phyloP scores from a whole-genome alignment of 805 yeast genomes.

The Debaryomyces maramus region DNA sequence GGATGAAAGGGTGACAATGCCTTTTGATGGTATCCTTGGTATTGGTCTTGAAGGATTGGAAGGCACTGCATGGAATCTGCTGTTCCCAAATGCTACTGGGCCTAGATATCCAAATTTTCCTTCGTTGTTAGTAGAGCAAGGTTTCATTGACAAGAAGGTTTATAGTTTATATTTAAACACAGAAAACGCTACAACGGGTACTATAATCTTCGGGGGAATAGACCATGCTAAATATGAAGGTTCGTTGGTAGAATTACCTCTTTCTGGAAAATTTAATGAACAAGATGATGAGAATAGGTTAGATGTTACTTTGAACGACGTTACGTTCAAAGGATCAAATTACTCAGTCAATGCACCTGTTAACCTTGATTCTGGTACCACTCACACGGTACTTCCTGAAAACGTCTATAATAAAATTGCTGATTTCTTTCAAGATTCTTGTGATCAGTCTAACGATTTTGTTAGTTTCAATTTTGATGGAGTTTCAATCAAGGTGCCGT shows the following conservation, averaged over 20 bases:
- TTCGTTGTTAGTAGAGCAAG: constrained; percentile 19
- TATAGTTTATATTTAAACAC: constrained; percentile 25
- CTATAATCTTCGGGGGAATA: constrained; percentile 12
- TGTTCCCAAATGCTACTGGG: too few species aligned
- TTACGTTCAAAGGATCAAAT: constrained; percentile 29
- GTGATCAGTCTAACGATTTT: background rate
- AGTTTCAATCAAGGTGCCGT: constrained; percentile 13
- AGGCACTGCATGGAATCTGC: too few species aligned
- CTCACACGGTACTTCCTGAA: constrained; percentile 40
- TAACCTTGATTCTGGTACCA: constrained; percentile 8
- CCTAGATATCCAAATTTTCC: constrained; percentile 31
- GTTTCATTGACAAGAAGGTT: constrained; percentile 22
- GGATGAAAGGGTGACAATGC: too few species aligned
- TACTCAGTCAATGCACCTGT: constrained; percentile 33
- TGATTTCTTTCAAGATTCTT: constrained; percentile 7
- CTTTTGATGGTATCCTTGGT: constrained; percentile 24
- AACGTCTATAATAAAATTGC: constrained; percentile 17
- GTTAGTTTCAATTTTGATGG: constrained; percentile 13
- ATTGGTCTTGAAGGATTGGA: constrained; percentile 15
- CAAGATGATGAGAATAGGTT: too few species aligned
- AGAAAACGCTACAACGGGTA: constrained; percentile 5
- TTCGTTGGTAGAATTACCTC: constrained; percentile 1
- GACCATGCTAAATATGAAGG: constrained; percentile 13
- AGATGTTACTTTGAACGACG: too few species aligned
- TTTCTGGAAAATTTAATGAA: background rate